phyloP scores from a whole-genome alignment of 2,329 filamentous ascomycete species.

The Fusarium sp. region DNA sequence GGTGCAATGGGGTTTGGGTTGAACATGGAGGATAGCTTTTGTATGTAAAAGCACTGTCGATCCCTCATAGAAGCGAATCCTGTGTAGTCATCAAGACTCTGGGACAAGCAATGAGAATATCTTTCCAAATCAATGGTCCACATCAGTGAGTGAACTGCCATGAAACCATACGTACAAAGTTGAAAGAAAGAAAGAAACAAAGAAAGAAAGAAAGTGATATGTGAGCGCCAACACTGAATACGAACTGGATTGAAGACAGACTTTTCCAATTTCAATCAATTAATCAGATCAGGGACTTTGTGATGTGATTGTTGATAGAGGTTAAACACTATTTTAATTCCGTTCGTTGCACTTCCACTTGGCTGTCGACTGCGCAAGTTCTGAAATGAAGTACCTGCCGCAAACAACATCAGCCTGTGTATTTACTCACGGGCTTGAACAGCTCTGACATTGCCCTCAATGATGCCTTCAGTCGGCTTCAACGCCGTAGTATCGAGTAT shows the following conservation, averaged over 20 bases:
- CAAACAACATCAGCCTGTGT: not conserved
- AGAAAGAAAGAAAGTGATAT: not conserved
- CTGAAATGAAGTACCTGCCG: not conserved
- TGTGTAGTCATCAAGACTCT: constrained; percentile 24
- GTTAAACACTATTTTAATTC: not conserved
- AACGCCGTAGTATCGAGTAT: not conserved
- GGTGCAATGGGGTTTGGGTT: not conserved
- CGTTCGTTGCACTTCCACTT: not conserved
- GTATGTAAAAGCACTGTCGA: constrained; percentile 6
- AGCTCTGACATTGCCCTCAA: not conserved
- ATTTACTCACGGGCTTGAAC: not conserved
- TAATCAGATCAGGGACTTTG: not conserved
- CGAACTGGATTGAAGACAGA: not conserved
- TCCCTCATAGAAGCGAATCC: constrained; percentile 17
- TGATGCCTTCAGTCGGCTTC: not conserved
- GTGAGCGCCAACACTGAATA: not conserved
- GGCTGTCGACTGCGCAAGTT: not conserved
- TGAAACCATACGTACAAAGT: not conserved
- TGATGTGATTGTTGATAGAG: not conserved
- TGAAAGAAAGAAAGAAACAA: too few species aligned
- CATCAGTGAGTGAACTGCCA: not conserved
- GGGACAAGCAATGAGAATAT: constrained; percentile 28
- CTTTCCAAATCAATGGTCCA: constrained; percentile 7
- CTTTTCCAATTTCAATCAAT: not conserved
- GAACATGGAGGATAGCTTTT: not conserved